Evolutionary conservation across 768 basidiomycete genomes (phyloP), one percentile per base, ranked within the genome.

Genomic region (Pleurotus cornucopiae): DNA sequence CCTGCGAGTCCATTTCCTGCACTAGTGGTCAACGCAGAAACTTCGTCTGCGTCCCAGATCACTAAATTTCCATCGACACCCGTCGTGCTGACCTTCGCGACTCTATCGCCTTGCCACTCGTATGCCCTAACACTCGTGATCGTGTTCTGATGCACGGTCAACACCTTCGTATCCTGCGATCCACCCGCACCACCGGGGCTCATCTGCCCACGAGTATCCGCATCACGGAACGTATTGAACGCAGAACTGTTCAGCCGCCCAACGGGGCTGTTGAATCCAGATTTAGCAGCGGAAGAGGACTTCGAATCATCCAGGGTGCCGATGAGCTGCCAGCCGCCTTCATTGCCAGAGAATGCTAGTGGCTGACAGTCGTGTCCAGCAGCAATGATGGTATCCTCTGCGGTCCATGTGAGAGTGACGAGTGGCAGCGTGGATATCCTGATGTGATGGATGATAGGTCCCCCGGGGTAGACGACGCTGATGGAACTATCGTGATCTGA

Each of bases 301-400:
- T 78, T 80, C n/a, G 85, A 76, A 63, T 96, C 91, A 66, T 98
- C 97, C 61, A 99, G 80, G 56, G 88, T 91, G 11, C 91, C 89
- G 38, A 82, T 74, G 44, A 82, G 73, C 46, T 83, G 76, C 97
- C 97, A 99, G 1, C 93, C 94, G 23, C 69, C 73, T 48, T 81
- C 77, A 40, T 78, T 79, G 6, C 94, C 94, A 2, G 82, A 76
- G 71, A 94, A 95, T 25, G 97, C 82, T 20, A 94, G 73, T 1
- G 97, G 97, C 67, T 95, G 94, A 74, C 97, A 99, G 68, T 98
- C 97, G 71, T 99, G 96, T 0, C 97, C 97, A 0, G 94, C 97
- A 0, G 93, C 94, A 43, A 99, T 78, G 60, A 99, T 70, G 6
- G 84, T 73, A 57, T 86, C 81, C 68, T 97, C 94, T 20, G 85